These are phyloP conservation scores for Azolla pinnata DNA, from an alignment of 75 land plant species.

Conservation along the genomic window DNA sequence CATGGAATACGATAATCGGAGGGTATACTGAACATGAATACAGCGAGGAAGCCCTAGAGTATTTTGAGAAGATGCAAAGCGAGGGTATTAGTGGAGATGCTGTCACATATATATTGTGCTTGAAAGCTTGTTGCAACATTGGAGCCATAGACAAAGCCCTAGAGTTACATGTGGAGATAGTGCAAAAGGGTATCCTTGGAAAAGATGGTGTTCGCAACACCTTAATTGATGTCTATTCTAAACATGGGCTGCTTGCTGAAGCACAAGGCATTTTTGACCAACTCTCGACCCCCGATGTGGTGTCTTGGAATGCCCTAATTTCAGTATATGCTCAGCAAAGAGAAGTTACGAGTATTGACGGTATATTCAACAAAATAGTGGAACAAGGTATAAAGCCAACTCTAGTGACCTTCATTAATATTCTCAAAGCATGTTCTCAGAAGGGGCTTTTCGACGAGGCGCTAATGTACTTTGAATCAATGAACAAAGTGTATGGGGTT, in stretches of 20 bases:
- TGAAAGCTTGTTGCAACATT: too few species aligned
- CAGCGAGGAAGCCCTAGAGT: too few species aligned
- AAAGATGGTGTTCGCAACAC: too few species aligned
- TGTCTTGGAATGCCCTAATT: neutral
- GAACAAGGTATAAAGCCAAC: constrained; percentile 2
- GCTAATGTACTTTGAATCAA: neutral
- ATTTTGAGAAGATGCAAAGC: too few species aligned
- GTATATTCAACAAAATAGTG: neutral
- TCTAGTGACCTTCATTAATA: neutral
- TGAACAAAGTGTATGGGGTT: constrained; percentile 6
- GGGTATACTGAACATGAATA: too few species aligned
- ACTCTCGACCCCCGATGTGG: neutral
- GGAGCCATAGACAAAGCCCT: too few species aligned
- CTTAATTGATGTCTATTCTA: neutral
- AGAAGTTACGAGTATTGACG: neutral
- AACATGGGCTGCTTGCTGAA: neutral
- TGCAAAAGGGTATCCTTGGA: too few species aligned
- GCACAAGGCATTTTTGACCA: neutral
- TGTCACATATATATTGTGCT: too few species aligned
- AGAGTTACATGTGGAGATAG: too few species aligned
- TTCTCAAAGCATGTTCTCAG: neutral
- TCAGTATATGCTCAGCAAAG: neutral
- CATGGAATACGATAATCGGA: too few species aligned
- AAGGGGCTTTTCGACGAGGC: neutral
- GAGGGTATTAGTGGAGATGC: too few species aligned